Evolutionary conservation across 495 filamentous ascomycete genomes (phyloP), one percentile per base, ranked within the genome.

Genomic region (Neurospora terricola): DNA sequence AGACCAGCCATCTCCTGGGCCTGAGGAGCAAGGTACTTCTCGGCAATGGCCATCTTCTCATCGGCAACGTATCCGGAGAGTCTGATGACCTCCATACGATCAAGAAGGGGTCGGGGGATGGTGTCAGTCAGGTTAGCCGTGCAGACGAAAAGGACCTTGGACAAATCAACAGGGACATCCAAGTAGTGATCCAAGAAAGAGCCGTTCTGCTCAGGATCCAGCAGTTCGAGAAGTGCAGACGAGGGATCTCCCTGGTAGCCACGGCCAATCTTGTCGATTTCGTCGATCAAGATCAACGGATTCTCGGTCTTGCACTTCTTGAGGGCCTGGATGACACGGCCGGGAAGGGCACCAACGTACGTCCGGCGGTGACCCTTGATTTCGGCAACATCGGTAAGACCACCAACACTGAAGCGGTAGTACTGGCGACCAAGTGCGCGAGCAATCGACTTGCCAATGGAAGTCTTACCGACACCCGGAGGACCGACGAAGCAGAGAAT

Each of bases 301-400:
- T 99, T 99, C 80, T 98, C 96, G 0, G 96, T 98, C 80, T 98
- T 94, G 82, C 96, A 98, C 81, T 98, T 98, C 89, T 99, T 99
- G 72, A 99, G 84, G 30, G 96, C 96, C 83, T 98, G 96, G 74
- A 98, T 98, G 80, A 98, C 96, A 69, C 96, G 91, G 34, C 96
- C 96, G 36, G 96, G 96, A 59, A 99, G 84, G 59, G 96, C 96
- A 72, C 96, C 96, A 71, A 99, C 95, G 78, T 99, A 99, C 12
- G 96, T 99, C 75, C 96, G 86, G 73, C 96, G 87, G 79, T 99
- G 96, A 62, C 96, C 96, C 86, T 99, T 99, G 83, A 99, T 97
- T 81, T 99, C 96, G n/a, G 96, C 96, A 75, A 98, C 96, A 83
- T 99, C 96, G 14, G 94, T 94, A 72, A 99, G 86, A 73, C 96